These are phyloP conservation scores for Ceratocystis huliohia DNA, from an alignment of 2,329 filamentous ascomycete genomes.

Conservation along the genomic window DNA sequence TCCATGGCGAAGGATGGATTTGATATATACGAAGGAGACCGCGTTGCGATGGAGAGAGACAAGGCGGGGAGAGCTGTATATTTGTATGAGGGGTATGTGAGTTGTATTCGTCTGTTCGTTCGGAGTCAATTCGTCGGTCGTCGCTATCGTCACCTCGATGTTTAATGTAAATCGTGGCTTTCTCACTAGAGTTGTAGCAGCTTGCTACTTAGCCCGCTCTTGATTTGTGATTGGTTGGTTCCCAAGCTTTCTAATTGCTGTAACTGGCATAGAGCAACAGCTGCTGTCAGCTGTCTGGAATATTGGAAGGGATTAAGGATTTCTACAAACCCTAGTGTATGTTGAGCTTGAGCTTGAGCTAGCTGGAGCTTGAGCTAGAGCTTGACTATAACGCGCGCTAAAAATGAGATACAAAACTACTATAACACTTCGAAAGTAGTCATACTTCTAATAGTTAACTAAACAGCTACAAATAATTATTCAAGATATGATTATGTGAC, in stretches of 20 bases:
- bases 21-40: neutral
- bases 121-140: neutral
- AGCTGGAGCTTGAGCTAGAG: no score
- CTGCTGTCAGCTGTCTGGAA: neutral
- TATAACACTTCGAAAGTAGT: no score
- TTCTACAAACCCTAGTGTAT: no score
- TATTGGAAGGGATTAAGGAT: no score
- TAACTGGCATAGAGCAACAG: neutral
- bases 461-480: no score
- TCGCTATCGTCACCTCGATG: neutral
- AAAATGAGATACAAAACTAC: no score
- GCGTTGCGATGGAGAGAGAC: neutral
- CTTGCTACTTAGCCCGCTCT: neutral
- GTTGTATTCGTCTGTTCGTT: neutral
- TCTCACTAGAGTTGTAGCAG: neutral
- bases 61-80: neutral
- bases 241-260: neutral
- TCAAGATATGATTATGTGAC: no score
- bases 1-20: slow-evolving; percentile 40
- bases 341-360: no score
- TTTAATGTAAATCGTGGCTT: neutral
- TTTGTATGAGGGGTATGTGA: slow-evolving; percentile 8
- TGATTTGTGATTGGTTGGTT: neutral
- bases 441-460: no score
- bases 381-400: no score